A percentile compares a stretch with the other conserved stretches of the same genome.
phyloP scores from a whole-genome alignment of 1,284 basidiomycete species.

The Leccinum fuscescens region DNA sequence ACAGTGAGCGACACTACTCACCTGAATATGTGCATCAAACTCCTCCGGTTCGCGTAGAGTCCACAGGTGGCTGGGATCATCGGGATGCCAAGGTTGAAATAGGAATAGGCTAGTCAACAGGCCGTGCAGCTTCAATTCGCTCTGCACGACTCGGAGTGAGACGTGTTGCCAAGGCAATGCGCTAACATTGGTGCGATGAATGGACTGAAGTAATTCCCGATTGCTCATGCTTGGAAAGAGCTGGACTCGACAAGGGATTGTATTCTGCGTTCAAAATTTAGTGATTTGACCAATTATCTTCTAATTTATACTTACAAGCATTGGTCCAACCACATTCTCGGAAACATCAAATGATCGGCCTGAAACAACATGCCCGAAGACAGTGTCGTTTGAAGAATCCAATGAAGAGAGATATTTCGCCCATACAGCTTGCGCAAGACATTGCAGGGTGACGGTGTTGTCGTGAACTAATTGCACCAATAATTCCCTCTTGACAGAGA shows the following conservation, averaged over 20 bases:
- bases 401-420: constrained; percentile 41
- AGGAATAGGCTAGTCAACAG: constrained; percentile 49
- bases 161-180: constrained; percentile 47
- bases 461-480: constrained; percentile 18
- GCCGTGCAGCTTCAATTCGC: constrained; percentile 31
- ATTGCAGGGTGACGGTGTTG: constrained; percentile 36
- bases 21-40: constrained; percentile 43
- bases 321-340: constrained; percentile 48
- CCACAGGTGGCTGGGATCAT: constrained; percentile 33
- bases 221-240: constrained; percentile 32
- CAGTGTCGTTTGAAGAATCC: constrained; percentile 36
- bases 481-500: constrained; percentile 10
- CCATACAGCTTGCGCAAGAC: constrained; percentile 43
- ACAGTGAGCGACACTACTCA: constrained; percentile 14
- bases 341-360: constrained; percentile 43
- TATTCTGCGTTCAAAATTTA: constrained; percentile 37
- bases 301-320: constrained; percentile 39
- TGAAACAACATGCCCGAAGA: constrained; percentile 51
- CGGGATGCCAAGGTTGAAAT: constrained; percentile 38
- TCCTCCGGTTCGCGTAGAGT: constrained; percentile 33
- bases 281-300: background rate
- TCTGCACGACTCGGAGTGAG: constrained; percentile 46
- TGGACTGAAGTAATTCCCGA: constrained; percentile 36
- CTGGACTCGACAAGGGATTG: constrained; percentile 45
- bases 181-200: constrained; percentile 42